Evolutionary conservation across 768 basidiomycete species (phyloP).

Genomic region (Trametes punicea): DNA sequence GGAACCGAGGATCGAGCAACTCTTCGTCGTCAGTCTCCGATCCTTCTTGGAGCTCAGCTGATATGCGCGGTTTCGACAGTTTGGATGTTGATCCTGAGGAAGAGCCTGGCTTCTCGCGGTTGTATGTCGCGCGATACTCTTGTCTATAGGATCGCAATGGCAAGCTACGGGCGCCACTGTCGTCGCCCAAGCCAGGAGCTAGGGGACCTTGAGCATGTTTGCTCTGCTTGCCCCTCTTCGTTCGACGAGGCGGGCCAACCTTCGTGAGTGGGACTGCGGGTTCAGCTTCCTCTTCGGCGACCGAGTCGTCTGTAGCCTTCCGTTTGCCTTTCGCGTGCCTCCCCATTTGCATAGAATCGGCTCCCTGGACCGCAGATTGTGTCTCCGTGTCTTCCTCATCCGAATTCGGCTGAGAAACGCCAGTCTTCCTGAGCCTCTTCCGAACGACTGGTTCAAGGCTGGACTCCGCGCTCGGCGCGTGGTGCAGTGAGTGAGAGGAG

Average conservation of each 20-base stretch:
- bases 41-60: background rate
- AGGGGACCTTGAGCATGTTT: background rate
- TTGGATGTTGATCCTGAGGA: too few relatives aligned
- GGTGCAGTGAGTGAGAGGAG: background rate
- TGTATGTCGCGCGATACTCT: too few relatives aligned
- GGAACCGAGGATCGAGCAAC: background rate
- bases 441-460: too few relatives aligned
- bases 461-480: too few relatives aligned
- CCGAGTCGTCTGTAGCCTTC: background rate
- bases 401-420: background rate
- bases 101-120: too few relatives aligned
- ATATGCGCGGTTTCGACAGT: too few relatives aligned
- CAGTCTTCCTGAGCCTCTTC: background rate
- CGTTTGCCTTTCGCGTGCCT: conserved; percentile 10
- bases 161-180: too few relatives aligned
- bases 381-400: too few relatives aligned
- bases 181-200: too few relatives aligned
- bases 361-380: too few relatives aligned
- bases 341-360: too few relatives aligned
- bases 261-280: background rate
- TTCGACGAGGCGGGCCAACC: conserved; percentile 18
- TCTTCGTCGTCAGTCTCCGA: conserved; percentile 8
- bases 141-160: too few relatives aligned
- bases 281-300: background rate
- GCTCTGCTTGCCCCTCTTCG: conserved; percentile 4